phyloP scores from a whole-genome alignment of 2,329 filamentous ascomycete genomes.

The Penicillium janthinellum region DNA sequence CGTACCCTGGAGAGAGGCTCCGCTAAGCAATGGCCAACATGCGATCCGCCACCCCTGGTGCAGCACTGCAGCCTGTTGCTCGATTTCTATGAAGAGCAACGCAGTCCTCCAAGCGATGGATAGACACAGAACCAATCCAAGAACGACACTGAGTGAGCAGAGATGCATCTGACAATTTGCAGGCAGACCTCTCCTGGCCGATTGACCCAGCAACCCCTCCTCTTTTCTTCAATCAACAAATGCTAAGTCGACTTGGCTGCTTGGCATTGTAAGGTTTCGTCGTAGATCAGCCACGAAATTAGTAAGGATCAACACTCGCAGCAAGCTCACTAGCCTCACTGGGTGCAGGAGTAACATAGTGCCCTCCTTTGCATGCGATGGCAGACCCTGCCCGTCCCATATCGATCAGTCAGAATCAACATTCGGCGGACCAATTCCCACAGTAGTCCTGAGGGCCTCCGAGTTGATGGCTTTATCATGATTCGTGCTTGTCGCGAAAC shows the following conservation, averaged over 20 bases:
- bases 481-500: neutral
- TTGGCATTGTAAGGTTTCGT: slow-evolving; percentile 27
- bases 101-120: neutral
- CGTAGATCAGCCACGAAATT: slow-evolving; percentile 25
- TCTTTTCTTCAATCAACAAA: slow-evolving; percentile 3
- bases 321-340: slow-evolving; percentile 2
- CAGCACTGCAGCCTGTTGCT: neutral
- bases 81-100: neutral
- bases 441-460: neutral
- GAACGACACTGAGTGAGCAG: neutral
- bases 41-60: slow-evolving; percentile 11
- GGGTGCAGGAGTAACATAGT: neutral
- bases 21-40: slow-evolving; percentile 15
- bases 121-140: neutral
- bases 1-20: slow-evolving; percentile 17
- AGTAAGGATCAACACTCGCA: slow-evolving; percentile 22
- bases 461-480: too few species aligned
- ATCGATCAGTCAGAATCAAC: neutral
- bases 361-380: slow-evolving; percentile 11
- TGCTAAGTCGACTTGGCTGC: slow-evolving; percentile 20
- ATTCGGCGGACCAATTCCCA: neutral
- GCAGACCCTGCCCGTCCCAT: slow-evolving; percentile 3
- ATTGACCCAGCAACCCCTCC: slow-evolving; percentile 13
- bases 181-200: neutral
- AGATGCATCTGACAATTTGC: neutral